These are phyloP conservation scores for Leccinum pachyderme DNA, from an alignment of 1,284 basidiomycete species.

Conservation along the genomic window DNA sequence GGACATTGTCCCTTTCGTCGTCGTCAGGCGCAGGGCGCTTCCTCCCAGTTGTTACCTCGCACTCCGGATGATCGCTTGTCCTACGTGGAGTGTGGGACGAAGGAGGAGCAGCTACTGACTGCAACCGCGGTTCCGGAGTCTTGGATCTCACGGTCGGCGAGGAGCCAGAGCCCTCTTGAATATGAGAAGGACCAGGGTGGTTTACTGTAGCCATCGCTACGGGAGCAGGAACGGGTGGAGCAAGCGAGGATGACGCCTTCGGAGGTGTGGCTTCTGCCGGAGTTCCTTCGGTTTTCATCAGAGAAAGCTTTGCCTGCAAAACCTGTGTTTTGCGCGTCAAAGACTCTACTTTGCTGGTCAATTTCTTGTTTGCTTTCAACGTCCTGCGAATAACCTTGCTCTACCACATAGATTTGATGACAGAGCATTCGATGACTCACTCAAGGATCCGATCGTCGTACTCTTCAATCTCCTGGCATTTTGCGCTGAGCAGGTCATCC, in stretches of 20 bases:
- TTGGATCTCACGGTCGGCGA: conserved; percentile 46
- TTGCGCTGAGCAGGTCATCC: conserved; percentile 64
- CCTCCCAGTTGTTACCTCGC: conserved; percentile 46
- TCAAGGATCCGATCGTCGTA: conserved; percentile 77
- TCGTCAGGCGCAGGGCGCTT: conserved; percentile 74
- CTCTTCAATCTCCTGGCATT: conserved; percentile 77
- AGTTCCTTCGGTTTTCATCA: conserved; percentile 43
- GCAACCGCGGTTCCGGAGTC: conserved; percentile 44
- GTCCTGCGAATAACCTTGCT: conserved; percentile 42
- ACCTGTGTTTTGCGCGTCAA: conserved; percentile 68
- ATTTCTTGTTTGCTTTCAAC: conserved; percentile 75
- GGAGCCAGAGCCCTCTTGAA: conserved; percentile 42
- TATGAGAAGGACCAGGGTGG: conserved; percentile 15
- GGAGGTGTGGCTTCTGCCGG: conserved; percentile 10
- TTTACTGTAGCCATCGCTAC: background rate
- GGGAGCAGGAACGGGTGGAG: conserved; percentile 2
- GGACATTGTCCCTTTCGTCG: conserved; percentile 56
- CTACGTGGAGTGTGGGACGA: conserved; percentile 32
- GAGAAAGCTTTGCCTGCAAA: conserved; percentile 62
- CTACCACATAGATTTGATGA: background rate
- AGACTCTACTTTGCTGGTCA: conserved; percentile 63
- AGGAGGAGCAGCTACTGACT: background rate
- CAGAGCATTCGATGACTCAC: conserved; percentile 44
- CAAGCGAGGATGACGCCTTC: conserved; percentile 4
- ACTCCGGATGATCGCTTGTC: conserved; percentile 38